A percentile compares a stretch with the other conserved stretches of the same genome.
Evolutionary conservation across 179 eudicot species (phyloP).

Genomic region (Vitellaria paradoxa): DNA sequence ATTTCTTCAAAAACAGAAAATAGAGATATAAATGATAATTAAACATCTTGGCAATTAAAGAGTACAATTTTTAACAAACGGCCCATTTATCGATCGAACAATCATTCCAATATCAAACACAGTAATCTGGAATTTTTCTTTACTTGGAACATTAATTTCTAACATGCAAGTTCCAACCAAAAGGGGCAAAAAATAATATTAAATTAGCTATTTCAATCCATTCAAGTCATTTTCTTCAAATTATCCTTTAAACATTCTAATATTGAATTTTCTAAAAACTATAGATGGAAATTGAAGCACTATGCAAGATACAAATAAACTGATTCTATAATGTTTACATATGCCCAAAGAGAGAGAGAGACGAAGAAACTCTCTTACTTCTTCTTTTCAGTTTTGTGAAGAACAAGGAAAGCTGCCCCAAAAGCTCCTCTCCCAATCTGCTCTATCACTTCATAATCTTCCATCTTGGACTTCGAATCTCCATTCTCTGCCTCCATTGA

Average conservation of each 20-base stretch:
- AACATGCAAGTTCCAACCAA: neutral
- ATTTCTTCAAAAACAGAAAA: neutral
- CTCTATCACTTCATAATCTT: slow-evolving; percentile 73
- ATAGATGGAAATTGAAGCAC: neutral
- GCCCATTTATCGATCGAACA: neutral
- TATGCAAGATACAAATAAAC: neutral
- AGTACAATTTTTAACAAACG: too few species aligned
- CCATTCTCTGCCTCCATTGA: slow-evolving; percentile 64
- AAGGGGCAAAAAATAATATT: neutral
- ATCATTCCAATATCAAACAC: neutral
- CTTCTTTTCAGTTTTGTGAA: slow-evolving; percentile 63
- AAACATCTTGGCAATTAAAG: too few species aligned
- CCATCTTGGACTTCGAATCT: slow-evolving; percentile 57
- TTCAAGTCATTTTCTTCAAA: neutral
- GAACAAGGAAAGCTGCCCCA: slow-evolving; percentile 86
- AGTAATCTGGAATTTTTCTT: neutral
- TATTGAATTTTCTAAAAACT: neutral
- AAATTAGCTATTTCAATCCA: neutral
- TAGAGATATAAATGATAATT: neutral
- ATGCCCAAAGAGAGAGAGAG: neutral
- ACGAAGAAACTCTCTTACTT: slow-evolving; percentile 40
- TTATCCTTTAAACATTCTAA: neutral
- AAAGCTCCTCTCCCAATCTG: slow-evolving; percentile 86
- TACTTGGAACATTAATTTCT: neutral
- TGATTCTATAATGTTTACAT: neutral